phyloP scores from a whole-genome alignment of 495 filamentous ascomycete species.

The Podospora pseudoanserina region DNA sequence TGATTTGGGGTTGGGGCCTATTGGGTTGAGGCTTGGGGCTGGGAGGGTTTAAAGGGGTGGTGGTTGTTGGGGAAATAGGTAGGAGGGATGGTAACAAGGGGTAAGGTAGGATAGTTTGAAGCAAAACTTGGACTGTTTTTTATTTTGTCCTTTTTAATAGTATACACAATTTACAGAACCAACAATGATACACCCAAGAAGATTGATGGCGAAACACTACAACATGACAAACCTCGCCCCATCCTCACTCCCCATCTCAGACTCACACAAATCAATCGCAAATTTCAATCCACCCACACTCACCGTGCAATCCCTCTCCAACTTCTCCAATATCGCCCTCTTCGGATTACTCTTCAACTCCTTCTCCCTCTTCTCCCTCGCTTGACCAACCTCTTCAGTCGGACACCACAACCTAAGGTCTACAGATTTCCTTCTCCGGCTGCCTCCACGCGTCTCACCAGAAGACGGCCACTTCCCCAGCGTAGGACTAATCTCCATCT shows the following conservation, averaged over 20 bases:
- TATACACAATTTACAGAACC: not conserved
- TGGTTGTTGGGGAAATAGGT: not conserved
- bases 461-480: constrained; percentile 23
- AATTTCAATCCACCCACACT: constrained; percentile 26
- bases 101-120: not conserved
- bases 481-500: constrained; percentile 29
- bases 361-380: not conserved
- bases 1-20: not conserved
- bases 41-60: not conserved
- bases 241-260: not conserved
- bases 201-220: not conserved
- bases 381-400: no score
- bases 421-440: no score
- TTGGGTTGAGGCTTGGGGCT: not conserved
- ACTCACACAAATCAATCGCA: constrained; percentile 24
- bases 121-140: not conserved
- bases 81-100: not conserved
- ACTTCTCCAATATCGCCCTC: constrained; percentile 12
- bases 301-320: constrained; percentile 8
- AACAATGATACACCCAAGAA: not conserved
- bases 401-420: no score
- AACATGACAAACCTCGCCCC: constrained; percentile 21
- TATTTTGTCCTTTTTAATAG: not conserved
- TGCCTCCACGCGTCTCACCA: not conserved
- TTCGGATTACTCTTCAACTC: not conserved